These are phyloP conservation scores for Globisporangium iwayamae DNA, from an alignment of 352 stramenopile genomes.

Conservation along the genomic window DNA sequence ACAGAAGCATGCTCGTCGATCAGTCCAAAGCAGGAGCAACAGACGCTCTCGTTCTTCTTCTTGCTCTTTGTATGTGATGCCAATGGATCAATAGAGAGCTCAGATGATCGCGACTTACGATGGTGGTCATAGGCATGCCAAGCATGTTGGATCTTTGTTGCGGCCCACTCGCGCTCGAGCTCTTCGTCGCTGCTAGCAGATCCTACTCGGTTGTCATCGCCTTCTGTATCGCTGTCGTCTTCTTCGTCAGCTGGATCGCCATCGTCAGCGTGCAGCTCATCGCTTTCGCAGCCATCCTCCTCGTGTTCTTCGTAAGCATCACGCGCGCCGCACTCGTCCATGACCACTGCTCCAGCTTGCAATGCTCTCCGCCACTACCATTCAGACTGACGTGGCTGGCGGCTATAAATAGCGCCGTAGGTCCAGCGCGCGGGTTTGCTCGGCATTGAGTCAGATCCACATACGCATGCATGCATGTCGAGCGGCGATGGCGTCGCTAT, in stretches of 20 bases:
- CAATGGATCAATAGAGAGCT: neutral
- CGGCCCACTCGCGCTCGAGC: slow-evolving; percentile 12
- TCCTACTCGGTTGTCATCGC: neutral
- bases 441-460: neutral
- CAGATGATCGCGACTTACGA: neutral
- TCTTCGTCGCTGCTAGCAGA: neutral
- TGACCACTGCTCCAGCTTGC: neutral
- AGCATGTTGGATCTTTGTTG: slow-evolving; percentile 15
- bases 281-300: neutral
- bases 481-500: too few species aligned
- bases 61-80: neutral
- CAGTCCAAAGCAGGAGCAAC: slow-evolving; percentile 36
- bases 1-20: slow-evolving; percentile 11
- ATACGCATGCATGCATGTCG: too few species aligned
- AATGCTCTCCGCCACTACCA: neutral
- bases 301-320: neutral
- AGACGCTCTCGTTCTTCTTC: slow-evolving; percentile 18
- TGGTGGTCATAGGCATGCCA: slow-evolving; percentile 4
- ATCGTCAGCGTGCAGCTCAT: neutral
- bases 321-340: neutral
- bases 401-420: neutral
- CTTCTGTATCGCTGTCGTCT: neutral
- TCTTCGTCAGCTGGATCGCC: neutral
- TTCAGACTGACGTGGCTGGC: neutral
- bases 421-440: too few species aligned